A percentile compares a stretch with the other conserved stretches of the same genome.
Conservation (phyloP, 2,329 filamentous ascomycete species). For the Aspergillus persii region DNA sequence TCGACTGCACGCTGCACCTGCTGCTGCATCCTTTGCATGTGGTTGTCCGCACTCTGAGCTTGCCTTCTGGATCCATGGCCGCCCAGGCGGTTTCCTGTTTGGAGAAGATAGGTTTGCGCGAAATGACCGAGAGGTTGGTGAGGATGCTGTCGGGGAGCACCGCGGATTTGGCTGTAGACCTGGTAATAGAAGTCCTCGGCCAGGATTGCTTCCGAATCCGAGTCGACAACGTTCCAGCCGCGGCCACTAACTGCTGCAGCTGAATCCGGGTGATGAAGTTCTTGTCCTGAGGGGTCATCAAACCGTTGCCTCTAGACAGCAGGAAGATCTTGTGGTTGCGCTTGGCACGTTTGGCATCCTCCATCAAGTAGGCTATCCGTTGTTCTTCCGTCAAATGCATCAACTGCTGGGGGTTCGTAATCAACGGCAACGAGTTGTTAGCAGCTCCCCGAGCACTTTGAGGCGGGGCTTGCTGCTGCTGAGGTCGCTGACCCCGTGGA, state of each 20-base stretch:
- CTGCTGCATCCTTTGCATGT: constrained; percentile 98
- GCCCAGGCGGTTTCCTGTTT: constrained; percentile 82
- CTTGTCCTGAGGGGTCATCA: constrained; percentile 99
- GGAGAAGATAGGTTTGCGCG: constrained; percentile 94
- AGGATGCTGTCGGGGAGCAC: constrained; percentile 83
- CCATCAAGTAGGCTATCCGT: constrained; percentile 76
- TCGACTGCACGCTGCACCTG: constrained; percentile 97
- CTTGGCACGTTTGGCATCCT: constrained; percentile 93
- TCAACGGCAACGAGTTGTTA: constrained; percentile 47
- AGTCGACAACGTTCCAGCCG: constrained; percentile 80
- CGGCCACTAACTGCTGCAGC: constrained; percentile 89
- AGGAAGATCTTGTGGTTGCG: constrained; percentile 97
- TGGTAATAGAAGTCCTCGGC: constrained; percentile 98
- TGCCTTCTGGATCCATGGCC: constrained; percentile 65
- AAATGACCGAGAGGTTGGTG: constrained; percentile 94
- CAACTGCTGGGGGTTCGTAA: constrained; percentile 70
- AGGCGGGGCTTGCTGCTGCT: constrained; percentile 34
- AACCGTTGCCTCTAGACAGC: constrained; percentile 86
- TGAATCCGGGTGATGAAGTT: constrained; percentile 99
- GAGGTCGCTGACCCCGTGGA: constrained; percentile 36
- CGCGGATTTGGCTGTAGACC: constrained; percentile 91
- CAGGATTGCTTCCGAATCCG: constrained; percentile 74
- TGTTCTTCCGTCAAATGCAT: constrained; percentile 79
- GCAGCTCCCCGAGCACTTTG: constrained; percentile 34
- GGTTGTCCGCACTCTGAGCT: constrained; percentile 84